These are phyloP conservation scores for Septoria petroselini DNA, from an alignment of 2,329 filamentous ascomycete genomes.

Conservation along the genomic window DNA sequence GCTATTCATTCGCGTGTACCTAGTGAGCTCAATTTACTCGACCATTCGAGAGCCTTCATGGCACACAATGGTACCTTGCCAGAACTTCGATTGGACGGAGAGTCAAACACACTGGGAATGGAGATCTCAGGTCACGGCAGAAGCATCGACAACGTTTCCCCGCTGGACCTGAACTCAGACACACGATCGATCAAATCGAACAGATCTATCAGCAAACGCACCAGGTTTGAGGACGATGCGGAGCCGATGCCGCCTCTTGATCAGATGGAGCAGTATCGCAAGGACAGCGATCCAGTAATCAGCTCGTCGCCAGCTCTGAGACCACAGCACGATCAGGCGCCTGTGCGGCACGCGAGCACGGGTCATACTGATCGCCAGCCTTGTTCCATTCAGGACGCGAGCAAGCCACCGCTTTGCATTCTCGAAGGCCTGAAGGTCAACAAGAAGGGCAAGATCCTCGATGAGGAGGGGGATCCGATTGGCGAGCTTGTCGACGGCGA, in stretches of 20 bases:
- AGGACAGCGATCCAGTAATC: background rate
- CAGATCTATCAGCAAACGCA: slow-evolving; percentile 18
- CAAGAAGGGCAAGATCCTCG: slow-evolving; percentile 51
- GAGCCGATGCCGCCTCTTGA: slow-evolving; percentile 23
- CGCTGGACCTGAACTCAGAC: slow-evolving; percentile 20
- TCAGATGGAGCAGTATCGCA: slow-evolving; percentile 13
- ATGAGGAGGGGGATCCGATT: slow-evolving; percentile 49
- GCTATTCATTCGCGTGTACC: slow-evolving; percentile 27
- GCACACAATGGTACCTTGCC: slow-evolving; percentile 20
- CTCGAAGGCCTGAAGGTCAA: slow-evolving; percentile 54
- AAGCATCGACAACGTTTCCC: slow-evolving; percentile 15
- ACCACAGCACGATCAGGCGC: background rate
- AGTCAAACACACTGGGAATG: slow-evolving; percentile 13
- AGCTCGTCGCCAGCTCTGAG: background rate
- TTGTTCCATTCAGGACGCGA: slow-evolving; percentile 2
- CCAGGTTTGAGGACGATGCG: slow-evolving; percentile 18
- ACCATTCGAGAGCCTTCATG: slow-evolving; percentile 14
- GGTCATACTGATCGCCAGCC: too few relatives aligned
- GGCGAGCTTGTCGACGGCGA: slow-evolving; percentile 49
- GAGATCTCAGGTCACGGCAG: slow-evolving; percentile 13
- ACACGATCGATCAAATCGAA: slow-evolving; percentile 14
- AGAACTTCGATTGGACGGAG: slow-evolving; percentile 25
- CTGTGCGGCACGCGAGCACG: too few relatives aligned
- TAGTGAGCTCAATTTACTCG: slow-evolving; percentile 24
- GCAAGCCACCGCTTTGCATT: slow-evolving; percentile 40